Evolutionary conservation across 345 rosid species (phyloP).

Genomic region (Raphanus sativus): DNA sequence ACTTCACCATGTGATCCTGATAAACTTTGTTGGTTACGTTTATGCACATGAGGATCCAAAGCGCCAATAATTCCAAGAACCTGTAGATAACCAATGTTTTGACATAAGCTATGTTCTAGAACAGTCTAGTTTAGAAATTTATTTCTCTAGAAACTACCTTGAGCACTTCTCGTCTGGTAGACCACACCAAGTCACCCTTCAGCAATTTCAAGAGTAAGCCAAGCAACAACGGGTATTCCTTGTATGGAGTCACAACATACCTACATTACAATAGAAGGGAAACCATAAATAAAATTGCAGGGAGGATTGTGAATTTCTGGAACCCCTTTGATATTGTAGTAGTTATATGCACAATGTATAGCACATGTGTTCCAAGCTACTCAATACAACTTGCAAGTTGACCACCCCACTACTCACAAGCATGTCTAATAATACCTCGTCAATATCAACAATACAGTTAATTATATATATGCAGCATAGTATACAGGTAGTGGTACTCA

Average conservation of each 20-base stretch:
- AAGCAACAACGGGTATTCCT: slow-evolving; percentile 85
- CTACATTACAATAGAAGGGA: slow-evolving; percentile 42
- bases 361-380: slow-evolving; percentile 13
- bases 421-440: slow-evolving; percentile 14
- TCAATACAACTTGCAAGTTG: slow-evolving; percentile 24
- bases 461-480: slow-evolving; percentile 17
- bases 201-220: slow-evolving; percentile 93
- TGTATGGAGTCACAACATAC: slow-evolving; percentile 94
- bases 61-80: slow-evolving; percentile 99
- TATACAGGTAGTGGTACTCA: slow-evolving; percentile 2
- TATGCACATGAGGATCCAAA: slow-evolving; percentile 92
- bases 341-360: slow-evolving; percentile 14
- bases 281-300: slow-evolving; percentile 20
- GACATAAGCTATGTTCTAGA: slow-evolving; percentile 27
- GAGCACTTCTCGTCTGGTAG: slow-evolving; percentile 95
- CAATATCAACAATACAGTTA: slow-evolving; percentile 13
- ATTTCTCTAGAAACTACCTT: slow-evolving; percentile 60
- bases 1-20: slow-evolving; percentile 90
- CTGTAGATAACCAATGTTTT: slow-evolving; percentile 45
- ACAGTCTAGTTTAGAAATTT: slow-evolving; percentile 20
- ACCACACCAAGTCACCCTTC: slow-evolving; percentile 95
- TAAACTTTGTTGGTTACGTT: slow-evolving; percentile 76
- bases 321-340: slow-evolving; percentile 16
- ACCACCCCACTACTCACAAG: slow-evolving; percentile 18
- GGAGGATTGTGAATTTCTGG: slow-evolving; percentile 2